phyloP scores from a whole-genome alignment of 2,329 filamentous ascomycete species.

The Fusarium luffae region DNA sequence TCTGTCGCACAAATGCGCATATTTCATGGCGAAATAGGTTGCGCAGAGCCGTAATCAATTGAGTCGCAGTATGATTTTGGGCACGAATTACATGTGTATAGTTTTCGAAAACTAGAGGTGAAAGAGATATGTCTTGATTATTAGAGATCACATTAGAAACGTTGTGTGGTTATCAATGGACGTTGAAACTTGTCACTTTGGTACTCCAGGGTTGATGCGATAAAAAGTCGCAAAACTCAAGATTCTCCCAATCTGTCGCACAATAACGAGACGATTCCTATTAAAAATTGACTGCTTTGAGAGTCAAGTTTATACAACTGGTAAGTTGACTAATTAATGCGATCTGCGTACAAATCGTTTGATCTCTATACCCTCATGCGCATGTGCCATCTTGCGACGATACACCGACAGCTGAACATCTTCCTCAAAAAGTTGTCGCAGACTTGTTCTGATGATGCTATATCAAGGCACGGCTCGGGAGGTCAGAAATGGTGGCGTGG shows the following conservation, averaged over 20 bases:
- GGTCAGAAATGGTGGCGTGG: slow-evolving; percentile 44
- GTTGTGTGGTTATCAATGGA: slow-evolving; percentile 28
- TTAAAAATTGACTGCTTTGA: slow-evolving; percentile 1
- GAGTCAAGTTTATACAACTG: not conserved
- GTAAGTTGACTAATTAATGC: not conserved
- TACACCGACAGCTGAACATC: not conserved
- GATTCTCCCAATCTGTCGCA: slow-evolving; percentile 20
- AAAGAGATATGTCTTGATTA: not conserved
- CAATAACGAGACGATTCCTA: slow-evolving; percentile 8
- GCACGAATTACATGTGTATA: not conserved
- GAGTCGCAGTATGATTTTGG: not conserved
- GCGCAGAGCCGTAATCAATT: slow-evolving; percentile 13
- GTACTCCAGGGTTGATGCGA: slow-evolving; percentile 24
- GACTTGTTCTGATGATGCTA: slow-evolving; percentile 27
- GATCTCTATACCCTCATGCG: not conserved
- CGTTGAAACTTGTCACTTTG: slow-evolving; percentile 9
- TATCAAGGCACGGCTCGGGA: slow-evolving; percentile 19
- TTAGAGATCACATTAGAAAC: not conserved
- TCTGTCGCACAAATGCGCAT: slow-evolving; percentile 35
- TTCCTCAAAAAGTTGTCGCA: slow-evolving; percentile 4
- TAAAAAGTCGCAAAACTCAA: slow-evolving; percentile 5
- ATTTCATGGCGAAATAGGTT: slow-evolving; percentile 28
- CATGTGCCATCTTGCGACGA: not conserved
- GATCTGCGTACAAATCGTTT: not conserved
- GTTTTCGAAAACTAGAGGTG: not conserved